phyloP scores from a whole-genome alignment of 768 basidiomycete genomes.

The Cyclocybe cylindracea region DNA sequence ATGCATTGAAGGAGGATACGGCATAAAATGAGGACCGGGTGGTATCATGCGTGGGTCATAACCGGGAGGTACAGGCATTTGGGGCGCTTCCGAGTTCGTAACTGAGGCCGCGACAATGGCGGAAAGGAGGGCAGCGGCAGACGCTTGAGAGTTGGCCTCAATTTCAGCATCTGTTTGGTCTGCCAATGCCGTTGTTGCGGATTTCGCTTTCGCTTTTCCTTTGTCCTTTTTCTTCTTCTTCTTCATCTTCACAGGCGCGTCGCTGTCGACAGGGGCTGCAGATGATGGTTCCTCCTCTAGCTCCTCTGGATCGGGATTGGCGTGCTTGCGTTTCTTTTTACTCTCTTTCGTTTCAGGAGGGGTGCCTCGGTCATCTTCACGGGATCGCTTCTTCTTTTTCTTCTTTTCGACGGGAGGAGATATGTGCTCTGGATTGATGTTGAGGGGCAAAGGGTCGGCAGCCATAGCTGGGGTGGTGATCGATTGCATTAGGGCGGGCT shows the following conservation, averaged over 20 bases:
- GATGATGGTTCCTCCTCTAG: background rate
- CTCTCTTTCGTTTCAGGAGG: conserved; percentile 23
- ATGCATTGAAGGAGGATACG: conserved; percentile 25
- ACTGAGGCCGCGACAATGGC: conserved; percentile 68
- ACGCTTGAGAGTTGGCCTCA: conserved; percentile 42
- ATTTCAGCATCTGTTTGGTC: conserved; percentile 28
- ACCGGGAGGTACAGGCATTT: conserved; percentile 30
- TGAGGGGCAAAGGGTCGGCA: conserved; percentile 16
- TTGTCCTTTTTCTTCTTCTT: conserved; percentile 31
- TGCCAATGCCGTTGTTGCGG: conserved; percentile 7
- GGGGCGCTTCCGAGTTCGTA: conserved; percentile 41
- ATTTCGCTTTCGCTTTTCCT: conserved; percentile 26
- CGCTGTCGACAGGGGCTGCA: background rate
- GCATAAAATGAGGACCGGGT: conserved; percentile 25
- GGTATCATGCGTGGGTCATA: conserved; percentile 27
- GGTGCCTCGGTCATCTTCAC: conserved; percentile 26
- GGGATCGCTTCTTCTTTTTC: conserved; percentile 39
- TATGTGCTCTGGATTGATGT: conserved; percentile 15
- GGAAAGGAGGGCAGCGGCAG: conserved; percentile 60
- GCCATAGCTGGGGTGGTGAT: conserved; percentile 19
- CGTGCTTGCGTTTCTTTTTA: conserved; percentile 34
- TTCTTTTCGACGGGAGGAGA: conserved; percentile 27
- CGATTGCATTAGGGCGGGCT: conserved; percentile 49
- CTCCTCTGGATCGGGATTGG: conserved; percentile 23
- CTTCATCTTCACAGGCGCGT: conserved; percentile 12